Conservation (phyloP, 768 basidiomycete genomes). For the Paxillus ammoniavirescens region DNA sequence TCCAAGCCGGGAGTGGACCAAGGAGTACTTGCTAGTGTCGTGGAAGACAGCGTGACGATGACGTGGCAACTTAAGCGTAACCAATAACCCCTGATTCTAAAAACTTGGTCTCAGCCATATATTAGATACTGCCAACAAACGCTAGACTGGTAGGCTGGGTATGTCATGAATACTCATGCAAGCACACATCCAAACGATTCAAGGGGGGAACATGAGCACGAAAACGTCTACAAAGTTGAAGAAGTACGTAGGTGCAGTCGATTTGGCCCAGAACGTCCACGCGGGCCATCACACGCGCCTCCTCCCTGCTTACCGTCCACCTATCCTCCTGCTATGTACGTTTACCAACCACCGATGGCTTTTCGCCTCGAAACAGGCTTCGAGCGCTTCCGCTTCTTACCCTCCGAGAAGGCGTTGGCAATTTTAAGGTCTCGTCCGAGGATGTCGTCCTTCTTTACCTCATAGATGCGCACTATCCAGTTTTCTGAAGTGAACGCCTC, state of each 20-base stretch:
- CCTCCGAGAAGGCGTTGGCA: constrained; percentile 80
- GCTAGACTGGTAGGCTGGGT: too few relatives aligned
- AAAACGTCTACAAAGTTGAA: background rate
- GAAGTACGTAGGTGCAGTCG: too few relatives aligned
- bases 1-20: background rate
- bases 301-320: background rate
- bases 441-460: constrained; percentile 91
- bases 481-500: constrained; percentile 99
- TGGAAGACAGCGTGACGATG: background rate
- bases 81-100: background rate
- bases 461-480: constrained; percentile 97
- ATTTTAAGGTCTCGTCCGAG: constrained; percentile 88
- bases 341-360: constrained; percentile 28
- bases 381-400: constrained; percentile 85
- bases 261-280: too few relatives aligned
- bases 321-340: background rate
- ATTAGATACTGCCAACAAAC: too few relatives aligned
- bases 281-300: too few relatives aligned
- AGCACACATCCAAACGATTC: background rate
- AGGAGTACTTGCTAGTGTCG: too few relatives aligned
- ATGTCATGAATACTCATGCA: background rate
- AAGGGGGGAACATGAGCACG: background rate
- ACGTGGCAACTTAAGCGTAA: background rate
- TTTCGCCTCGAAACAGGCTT: constrained; percentile 66
- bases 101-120: too few relatives aligned